Conservation (phyloP, 805 yeast species). For the Schizosaccharomyces octosporus region DNA sequence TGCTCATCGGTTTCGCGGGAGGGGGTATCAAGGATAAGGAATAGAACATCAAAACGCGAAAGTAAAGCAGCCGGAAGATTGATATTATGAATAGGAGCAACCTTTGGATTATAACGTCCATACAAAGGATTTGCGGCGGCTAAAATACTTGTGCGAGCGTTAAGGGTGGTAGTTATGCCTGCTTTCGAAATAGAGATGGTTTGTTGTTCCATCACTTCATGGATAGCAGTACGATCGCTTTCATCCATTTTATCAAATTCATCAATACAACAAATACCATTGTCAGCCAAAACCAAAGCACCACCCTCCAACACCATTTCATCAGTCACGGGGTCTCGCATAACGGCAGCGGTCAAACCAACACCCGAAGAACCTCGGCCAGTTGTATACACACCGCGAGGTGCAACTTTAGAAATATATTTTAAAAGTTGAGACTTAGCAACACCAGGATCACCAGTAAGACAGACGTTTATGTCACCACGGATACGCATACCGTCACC, state of each 20-base stretch:
- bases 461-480: constrained; percentile 85
- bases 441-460: constrained; percentile 99
- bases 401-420: constrained; percentile 76
- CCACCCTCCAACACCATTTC: constrained; percentile 97
- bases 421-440: constrained; percentile 91
- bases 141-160: constrained; percentile 80
- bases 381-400: constrained; percentile 89
- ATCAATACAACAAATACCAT: constrained; percentile 95
- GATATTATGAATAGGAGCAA: constrained; percentile 85
- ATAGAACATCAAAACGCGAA: constrained; percentile 81
- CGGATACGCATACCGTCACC: constrained; percentile 94
- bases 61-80: constrained; percentile 88
- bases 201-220: constrained; percentile 98
- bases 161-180: constrained; percentile 84
- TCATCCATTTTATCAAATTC: constrained; percentile 99
- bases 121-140: constrained; percentile 98
- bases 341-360: constrained; percentile 94
- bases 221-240: constrained; percentile 85
- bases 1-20: constrained; percentile 54
- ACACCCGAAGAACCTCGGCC: constrained; percentile 98
- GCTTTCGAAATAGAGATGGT: constrained; percentile 94
- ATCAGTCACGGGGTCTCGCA: constrained; percentile 97
- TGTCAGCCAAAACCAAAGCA: constrained; percentile 86
- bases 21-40: constrained; percentile 67
- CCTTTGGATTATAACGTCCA: constrained; percentile 74